Conservation (phyloP, 2,329 filamentous ascomycete species). For the Phaeomoniella chlamydospora region DNA sequence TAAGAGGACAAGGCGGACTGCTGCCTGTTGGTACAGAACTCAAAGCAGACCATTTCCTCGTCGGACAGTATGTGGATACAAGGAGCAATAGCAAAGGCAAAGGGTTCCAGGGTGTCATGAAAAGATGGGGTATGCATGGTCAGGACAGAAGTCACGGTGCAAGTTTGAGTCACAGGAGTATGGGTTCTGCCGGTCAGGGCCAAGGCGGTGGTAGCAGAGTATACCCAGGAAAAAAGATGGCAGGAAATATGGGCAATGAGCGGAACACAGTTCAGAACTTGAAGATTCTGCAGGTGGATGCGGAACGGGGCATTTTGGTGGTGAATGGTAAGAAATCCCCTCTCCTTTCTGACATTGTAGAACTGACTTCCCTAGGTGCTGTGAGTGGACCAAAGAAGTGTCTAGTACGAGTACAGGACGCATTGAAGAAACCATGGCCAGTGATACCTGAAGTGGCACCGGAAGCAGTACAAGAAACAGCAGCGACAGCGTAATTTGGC, state of each 20-base stretch:
- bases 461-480: too few relatives aligned
- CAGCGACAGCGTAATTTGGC: too few relatives aligned
- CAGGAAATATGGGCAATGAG: conserved; percentile 85
- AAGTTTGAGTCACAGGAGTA: conserved; percentile 81
- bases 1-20: conserved; percentile 58
- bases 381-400: conserved; percentile 82
- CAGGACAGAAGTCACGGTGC: conserved; percentile 91
- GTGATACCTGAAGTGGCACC: conserved; percentile 20
- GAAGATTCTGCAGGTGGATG: conserved; percentile 75
- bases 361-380: conserved; percentile 30
- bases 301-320: conserved; percentile 73
- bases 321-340: conserved; percentile 51
- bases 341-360: neutral
- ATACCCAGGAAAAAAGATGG: conserved; percentile 93
- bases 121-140: conserved; percentile 77
- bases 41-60: conserved; percentile 77
- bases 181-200: conserved; percentile 77
- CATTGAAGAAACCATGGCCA: conserved; percentile 73
- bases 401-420: conserved; percentile 74
- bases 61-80: conserved; percentile 83
- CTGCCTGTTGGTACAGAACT: conserved; percentile 62
- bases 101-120: conserved; percentile 97
- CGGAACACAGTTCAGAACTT: conserved; percentile 83
- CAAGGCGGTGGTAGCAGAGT: conserved; percentile 90
- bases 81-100: conserved; percentile 67